phyloP scores from a whole-genome alignment of 805 yeast genomes.

The Kockiozyma suomiensis region DNA sequence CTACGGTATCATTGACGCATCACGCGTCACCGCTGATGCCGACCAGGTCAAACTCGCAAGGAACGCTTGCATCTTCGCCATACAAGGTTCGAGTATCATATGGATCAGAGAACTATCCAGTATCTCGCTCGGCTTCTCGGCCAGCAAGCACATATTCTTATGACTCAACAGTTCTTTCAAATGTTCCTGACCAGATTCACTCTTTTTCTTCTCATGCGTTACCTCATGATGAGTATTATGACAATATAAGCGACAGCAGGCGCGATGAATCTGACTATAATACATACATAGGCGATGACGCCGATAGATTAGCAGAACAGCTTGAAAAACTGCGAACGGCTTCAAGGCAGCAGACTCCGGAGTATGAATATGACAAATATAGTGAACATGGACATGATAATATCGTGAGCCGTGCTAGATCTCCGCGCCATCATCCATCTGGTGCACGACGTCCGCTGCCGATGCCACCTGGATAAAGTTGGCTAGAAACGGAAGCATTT shows the following conservation, averaged over 20 bases:
- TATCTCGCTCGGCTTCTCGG: background rate
- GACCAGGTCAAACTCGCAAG: constrained; percentile 11
- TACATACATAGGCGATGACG: background rate
- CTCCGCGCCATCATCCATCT: background rate
- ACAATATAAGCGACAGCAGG: background rate
- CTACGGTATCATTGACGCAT: background rate
- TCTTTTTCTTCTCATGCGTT: background rate
- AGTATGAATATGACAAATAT: background rate
- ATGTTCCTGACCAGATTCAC: constrained; percentile 12
- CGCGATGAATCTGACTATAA: background rate
- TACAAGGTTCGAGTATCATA: background rate
- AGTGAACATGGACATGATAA: background rate
- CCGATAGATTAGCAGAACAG: constrained; percentile 1
- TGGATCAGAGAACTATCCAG: background rate
- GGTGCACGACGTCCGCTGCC: constrained; percentile 3
- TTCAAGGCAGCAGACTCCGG: background rate
- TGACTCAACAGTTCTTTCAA: constrained; percentile 10
- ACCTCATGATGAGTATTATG: background rate
- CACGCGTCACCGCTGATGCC: constrained; percentile 13
- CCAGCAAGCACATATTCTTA: constrained; percentile 6
- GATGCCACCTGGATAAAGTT: background rate
- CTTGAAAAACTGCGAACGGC: background rate
- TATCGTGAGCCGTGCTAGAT: background rate
- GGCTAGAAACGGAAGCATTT: background rate
- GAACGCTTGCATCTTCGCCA: background rate